Conservation (phyloP, 345 rosid species). For the Melastoma malabathricum region DNA sequence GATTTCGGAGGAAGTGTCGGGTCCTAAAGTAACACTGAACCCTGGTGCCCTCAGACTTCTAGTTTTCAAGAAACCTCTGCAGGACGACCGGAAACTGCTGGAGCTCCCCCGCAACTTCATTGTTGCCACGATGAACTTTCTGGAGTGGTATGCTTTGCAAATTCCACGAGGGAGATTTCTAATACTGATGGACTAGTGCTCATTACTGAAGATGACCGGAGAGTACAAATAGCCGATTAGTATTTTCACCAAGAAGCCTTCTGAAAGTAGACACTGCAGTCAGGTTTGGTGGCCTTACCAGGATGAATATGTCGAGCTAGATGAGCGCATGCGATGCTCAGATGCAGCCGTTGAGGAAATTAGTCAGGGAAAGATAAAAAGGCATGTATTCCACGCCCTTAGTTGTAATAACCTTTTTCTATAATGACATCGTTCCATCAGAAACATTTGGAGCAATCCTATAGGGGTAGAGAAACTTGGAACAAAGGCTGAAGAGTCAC, state of each 20-base stretch:
- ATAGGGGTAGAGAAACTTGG: neutral
- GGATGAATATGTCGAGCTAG: slow-evolving; percentile 20
- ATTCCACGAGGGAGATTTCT: no score
- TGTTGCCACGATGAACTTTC: no score
- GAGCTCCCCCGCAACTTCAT: slow-evolving; percentile 80
- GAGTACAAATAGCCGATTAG: no score
- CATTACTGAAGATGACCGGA: no score
- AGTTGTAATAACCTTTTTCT: slow-evolving; percentile 28
- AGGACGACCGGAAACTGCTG: slow-evolving; percentile 81
- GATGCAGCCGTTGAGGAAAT: slow-evolving; percentile 17
- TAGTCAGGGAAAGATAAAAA: slow-evolving; percentile 23
- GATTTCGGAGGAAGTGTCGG: slow-evolving; percentile 57
- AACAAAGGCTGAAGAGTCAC: neutral
- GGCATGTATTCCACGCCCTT: slow-evolving; percentile 48
- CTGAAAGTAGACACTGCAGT: neutral
- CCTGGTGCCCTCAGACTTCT: slow-evolving; percentile 71
- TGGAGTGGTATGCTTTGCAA: no score
- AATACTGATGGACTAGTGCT: no score
- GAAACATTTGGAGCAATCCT: no score
- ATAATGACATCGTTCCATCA: neutral
- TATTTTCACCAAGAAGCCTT: no score
- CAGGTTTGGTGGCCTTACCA: slow-evolving; percentile 14
- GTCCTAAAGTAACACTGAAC: slow-evolving; percentile 55
- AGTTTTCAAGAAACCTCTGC: slow-evolving; percentile 87
- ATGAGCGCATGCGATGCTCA: slow-evolving; percentile 32